Percentiles rank a stretch among this genome's conserved stretches.
phyloP scores from a whole-genome alignment of 2,329 filamentous ascomycete genomes.

The Chaetomium strumarium region DNA sequence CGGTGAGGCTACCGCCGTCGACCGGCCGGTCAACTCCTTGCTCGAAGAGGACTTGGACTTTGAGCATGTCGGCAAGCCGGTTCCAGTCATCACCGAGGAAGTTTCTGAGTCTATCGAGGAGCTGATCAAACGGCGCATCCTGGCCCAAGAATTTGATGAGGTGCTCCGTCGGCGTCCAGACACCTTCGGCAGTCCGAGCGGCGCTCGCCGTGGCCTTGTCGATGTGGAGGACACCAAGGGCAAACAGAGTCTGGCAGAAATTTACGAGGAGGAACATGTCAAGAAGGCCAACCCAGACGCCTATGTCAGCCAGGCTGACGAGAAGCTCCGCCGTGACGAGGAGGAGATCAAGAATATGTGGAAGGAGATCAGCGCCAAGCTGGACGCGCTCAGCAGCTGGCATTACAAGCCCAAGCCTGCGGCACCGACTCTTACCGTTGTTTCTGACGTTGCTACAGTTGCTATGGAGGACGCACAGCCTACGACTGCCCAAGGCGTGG shows the following conservation, averaged over 20 bases:
- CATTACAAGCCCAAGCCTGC: slow-evolving; percentile 89
- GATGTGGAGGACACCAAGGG: slow-evolving; percentile 83
- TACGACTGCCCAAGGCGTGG: slow-evolving; percentile 68
- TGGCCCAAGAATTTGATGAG: slow-evolving; percentile 88
- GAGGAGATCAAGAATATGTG: slow-evolving; percentile 77
- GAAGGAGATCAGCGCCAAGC: slow-evolving; percentile 70
- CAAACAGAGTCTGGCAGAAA: slow-evolving; percentile 80
- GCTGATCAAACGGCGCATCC: slow-evolving; percentile 87
- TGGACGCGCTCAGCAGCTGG: slow-evolving; percentile 88
- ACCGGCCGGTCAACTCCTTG: slow-evolving; percentile 84
- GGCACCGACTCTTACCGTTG: slow-evolving; percentile 75
- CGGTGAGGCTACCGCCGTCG: slow-evolving; percentile 77
- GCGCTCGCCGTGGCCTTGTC: slow-evolving; percentile 63
- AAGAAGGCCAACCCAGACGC: slow-evolving; percentile 68
- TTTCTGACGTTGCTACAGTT: slow-evolving; percentile 85
- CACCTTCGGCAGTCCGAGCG: slow-evolving; percentile 54
- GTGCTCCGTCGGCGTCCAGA: slow-evolving; percentile 77
- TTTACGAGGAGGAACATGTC: slow-evolving; percentile 91
- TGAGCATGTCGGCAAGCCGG: slow-evolving; percentile 88
- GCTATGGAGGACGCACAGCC: slow-evolving; percentile 94
- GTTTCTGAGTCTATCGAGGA: slow-evolving; percentile 87
- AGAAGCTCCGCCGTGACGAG: slow-evolving; percentile 77
- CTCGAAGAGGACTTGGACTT: slow-evolving; percentile 95
- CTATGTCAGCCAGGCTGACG: slow-evolving; percentile 75
- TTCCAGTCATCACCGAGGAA: slow-evolving; percentile 89